Evolutionary conservation across 805 yeast genomes (phyloP), one percentile per base, ranked within the genome.

Genomic region (Monosporozyma aquatica): DNA sequence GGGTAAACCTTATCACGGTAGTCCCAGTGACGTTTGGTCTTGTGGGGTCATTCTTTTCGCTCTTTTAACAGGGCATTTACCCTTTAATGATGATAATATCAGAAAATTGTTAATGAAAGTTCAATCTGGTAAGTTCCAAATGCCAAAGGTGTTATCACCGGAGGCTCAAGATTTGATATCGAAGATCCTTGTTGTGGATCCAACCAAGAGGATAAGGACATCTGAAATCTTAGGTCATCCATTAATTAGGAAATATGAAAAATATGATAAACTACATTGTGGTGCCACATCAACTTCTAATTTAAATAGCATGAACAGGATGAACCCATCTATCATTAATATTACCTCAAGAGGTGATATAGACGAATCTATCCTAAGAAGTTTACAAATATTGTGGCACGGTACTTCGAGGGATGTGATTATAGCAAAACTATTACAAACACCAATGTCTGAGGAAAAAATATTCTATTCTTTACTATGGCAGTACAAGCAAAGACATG

Each of bases 1-100:
- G 53, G 90, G 92, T 14, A 74, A 75, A 53, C 75, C 76, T 43
- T 84, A 84, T 55, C 87, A 83, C 61, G 94, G 94, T 15, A 80
- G 84, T 24, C 87, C 89, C 27, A 79, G 87, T 46, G 94, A 84
- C 64, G 82, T 84, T 32, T 84, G 94, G 94, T 82, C 90, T 5
- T 83, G 92, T 65, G 94, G 94, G 56, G 84, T 84, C 35, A 82
- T 84, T 36, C 65, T 83, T 38, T 84, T 81, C 65, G 92, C 92
- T 5, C 64, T 84, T 38, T 63, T 84, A 44, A 82, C 90, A 2
- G 94, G 94, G 3, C 79, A 84, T 65, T 66, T 84, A 47, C 94
- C 94, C 7, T 84, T 84, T 56, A 90, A 84, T 58, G 92, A 84
- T 61, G 86, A 82, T 47, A 81, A 80, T 54, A 82, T 84, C 53